A percentile compares a stretch with the other conserved stretches of the same genome.
These are phyloP conservation scores for Xylariaceae sp. DNA, from an alignment of 2,329 filamentous ascomycete species.

Conservation along the genomic window DNA sequence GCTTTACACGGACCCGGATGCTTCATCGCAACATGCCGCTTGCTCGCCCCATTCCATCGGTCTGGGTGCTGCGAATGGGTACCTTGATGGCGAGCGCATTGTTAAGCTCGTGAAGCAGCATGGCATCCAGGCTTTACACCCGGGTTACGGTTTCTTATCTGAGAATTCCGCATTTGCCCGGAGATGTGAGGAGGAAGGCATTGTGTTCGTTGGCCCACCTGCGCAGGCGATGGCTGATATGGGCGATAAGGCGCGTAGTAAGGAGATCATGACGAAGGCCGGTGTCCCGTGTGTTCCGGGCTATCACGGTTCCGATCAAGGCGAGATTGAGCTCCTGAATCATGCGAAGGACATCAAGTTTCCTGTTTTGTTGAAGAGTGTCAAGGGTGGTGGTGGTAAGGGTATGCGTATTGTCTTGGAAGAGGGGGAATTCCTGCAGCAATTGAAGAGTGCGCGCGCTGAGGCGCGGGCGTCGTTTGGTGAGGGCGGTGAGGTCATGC, in stretches of 20 bases:
- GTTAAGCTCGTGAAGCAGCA: constrained; percentile 80
- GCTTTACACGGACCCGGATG: constrained; percentile 90
- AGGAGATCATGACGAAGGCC: constrained; percentile 95
- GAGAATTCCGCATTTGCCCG: constrained; percentile 90
- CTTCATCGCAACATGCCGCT: constrained; percentile 78
- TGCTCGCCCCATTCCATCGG: constrained; percentile 79
- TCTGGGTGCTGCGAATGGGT: constrained; percentile 76
- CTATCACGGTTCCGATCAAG: constrained; percentile 85
- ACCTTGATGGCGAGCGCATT: constrained; percentile 90
- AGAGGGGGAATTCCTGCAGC: constrained; percentile 62
- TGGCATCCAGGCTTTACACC: constrained; percentile 86
- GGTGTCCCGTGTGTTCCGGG: constrained; percentile 94
- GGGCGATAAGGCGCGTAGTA: constrained; percentile 63
- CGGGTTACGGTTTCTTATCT: constrained; percentile 91
- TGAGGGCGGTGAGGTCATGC: constrained; percentile 70
- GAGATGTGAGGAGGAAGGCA: constrained; percentile 80
- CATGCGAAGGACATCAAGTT: constrained; percentile 68
- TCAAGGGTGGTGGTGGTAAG: constrained; percentile 76
- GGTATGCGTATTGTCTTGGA: constrained; percentile 71
- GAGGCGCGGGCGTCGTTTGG: constrained; percentile 77
- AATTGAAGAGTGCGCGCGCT: constrained; percentile 66
- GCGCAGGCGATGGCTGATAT: constrained; percentile 72
- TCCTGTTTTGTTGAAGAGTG: constrained; percentile 73
- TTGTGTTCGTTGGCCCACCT: constrained; percentile 92
- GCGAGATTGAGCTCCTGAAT: constrained; percentile 52